These are phyloP conservation scores for Fragilariopsis cylindrus DNA, from an alignment of 108 stramenopile genomes.

Conservation along the genomic window DNA sequence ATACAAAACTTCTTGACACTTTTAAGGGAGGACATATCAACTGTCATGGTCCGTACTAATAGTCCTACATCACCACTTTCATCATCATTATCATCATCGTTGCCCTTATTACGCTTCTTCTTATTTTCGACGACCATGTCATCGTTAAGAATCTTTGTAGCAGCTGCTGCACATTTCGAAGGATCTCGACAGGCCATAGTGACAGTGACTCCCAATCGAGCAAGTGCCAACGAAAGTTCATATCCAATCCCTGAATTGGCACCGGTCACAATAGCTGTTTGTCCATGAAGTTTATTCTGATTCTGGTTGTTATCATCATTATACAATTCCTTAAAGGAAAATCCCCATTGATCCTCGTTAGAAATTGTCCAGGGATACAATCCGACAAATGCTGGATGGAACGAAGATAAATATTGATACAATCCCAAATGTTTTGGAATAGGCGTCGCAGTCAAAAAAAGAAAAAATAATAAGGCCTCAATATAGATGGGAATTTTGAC, in stretches of 20 bases:
- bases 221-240: constrained; percentile 35
- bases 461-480: no score
- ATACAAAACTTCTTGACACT: constrained; percentile 43
- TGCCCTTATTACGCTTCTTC: constrained; percentile 19
- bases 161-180: constrained; percentile 40
- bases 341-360: constrained; percentile 6
- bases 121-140: not conserved
- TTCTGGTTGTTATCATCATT: not conserved
- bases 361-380: not conserved
- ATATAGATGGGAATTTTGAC: no score
- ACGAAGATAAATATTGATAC: not conserved
- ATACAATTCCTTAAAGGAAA: not conserved
- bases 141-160: constrained; percentile 31
- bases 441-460: not conserved
- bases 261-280: constrained; percentile 57
- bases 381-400: not conserved
- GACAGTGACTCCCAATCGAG: constrained; percentile 42
- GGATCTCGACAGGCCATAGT: constrained; percentile 51
- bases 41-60: constrained; percentile 24
- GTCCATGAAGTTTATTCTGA: constrained; percentile 35
- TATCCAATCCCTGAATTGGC: constrained; percentile 62
- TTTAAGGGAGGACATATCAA: constrained; percentile 49
- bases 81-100: not conserved
- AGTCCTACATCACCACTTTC: not conserved
- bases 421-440: constrained; percentile 7